Percentiles rank a stretch among this genome's conserved stretches.
Evolutionary conservation across 805 yeast species (phyloP).

Genomic region (Saturnispora ahearnii): DNA sequence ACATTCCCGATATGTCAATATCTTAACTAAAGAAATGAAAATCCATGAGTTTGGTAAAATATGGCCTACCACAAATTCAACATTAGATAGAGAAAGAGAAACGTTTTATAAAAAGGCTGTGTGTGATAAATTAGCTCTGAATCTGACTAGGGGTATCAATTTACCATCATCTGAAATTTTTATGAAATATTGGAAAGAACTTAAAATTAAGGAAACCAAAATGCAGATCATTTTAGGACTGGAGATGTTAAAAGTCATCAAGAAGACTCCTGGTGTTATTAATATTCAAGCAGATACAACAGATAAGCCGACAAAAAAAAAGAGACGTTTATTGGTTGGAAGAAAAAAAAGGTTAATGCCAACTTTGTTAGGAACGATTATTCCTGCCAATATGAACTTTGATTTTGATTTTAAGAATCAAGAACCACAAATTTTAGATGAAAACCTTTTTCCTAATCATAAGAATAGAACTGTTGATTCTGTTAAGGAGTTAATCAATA

Average conservation of each 20-base stretch:
- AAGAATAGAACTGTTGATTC: neutral
- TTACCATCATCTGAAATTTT: slow-evolving; percentile 4
- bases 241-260: slow-evolving; percentile 20
- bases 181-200: slow-evolving; percentile 6
- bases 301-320: slow-evolving; percentile 1
- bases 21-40: neutral
- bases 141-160: neutral
- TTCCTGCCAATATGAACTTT: slow-evolving; percentile 18
- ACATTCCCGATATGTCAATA: neutral
- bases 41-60: neutral
- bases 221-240: slow-evolving; percentile 23
- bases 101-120: slow-evolving; percentile 8
- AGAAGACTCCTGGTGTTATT: neutral
- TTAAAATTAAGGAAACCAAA: slow-evolving; percentile 24
- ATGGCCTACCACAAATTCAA: slow-evolving; percentile 1
- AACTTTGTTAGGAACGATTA: slow-evolving; percentile 26
- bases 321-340: slow-evolving; percentile 17
- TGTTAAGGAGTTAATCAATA: slow-evolving; percentile 13
- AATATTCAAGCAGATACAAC: neutral
- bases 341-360: slow-evolving; percentile 27
- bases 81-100: neutral
- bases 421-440: neutral
- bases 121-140: neutral
- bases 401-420: slow-evolving; percentile 21
- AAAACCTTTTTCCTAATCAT: neutral